phyloP scores from a whole-genome alignment of 345 rosid genomes.

The Erodium maritimum region DNA sequence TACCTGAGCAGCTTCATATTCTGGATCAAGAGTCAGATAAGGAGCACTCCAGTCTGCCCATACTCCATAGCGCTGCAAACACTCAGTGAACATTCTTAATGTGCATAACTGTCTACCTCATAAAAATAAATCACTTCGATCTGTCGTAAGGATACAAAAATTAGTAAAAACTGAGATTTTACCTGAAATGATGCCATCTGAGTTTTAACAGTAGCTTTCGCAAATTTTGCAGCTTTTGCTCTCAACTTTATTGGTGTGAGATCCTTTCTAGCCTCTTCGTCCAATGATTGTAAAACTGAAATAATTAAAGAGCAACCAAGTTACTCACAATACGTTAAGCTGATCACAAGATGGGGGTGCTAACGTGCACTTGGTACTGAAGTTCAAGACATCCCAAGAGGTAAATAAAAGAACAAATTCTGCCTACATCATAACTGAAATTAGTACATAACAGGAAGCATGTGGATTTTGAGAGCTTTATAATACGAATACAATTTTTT shows the following conservation, averaged over 20 bases:
- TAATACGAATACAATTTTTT: no score
- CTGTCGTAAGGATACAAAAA: background rate
- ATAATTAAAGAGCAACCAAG: background rate
- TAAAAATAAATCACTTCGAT: background rate
- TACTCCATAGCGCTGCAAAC: conserved; percentile 79
- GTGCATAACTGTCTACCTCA: background rate
- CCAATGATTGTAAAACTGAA: conserved; percentile 89
- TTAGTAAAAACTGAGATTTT: background rate
- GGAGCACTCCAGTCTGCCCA: conserved; percentile 93
- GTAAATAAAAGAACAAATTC: no score
- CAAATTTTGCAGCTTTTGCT: conserved; percentile 88
- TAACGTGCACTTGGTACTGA: no score
- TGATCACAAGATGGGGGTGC: no score
- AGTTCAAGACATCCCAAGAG: no score
- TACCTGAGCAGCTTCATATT: conserved; percentile 96
- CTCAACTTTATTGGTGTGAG: conserved; percentile 77
- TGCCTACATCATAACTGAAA: no score
- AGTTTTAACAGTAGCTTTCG: conserved; percentile 81
- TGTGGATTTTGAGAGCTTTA: no score
- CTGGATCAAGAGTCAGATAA: conserved; percentile 88
- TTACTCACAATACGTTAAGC: background rate
- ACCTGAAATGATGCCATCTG: conserved; percentile 98
- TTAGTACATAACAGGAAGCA: no score
- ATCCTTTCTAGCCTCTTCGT: conserved; percentile 68
- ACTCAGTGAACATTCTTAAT: background rate